These are phyloP conservation scores for Neofusicoccum sp. DNA, from an alignment of 2,329 filamentous ascomycete genomes.

Conservation along the genomic window DNA sequence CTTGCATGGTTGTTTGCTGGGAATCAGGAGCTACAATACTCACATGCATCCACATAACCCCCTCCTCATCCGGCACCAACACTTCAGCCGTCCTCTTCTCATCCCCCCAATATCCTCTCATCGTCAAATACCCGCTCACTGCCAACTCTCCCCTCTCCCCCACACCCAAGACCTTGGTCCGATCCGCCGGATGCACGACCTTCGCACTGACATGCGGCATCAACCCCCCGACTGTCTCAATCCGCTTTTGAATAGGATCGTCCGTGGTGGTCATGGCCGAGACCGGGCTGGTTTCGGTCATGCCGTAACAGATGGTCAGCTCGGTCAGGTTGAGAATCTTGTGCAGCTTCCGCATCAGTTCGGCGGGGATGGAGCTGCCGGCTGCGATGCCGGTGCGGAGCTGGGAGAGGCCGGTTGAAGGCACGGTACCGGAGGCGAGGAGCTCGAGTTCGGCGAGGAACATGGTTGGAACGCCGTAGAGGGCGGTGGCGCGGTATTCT, in stretches of 20 bases:
- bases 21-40: constrained; percentile 23
- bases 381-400: constrained; percentile 90
- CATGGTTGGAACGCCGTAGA: constrained; percentile 95
- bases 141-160: constrained; percentile 76
- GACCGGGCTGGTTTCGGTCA: constrained; percentile 85
- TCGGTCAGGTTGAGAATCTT: constrained; percentile 72
- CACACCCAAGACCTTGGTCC: constrained; percentile 57
- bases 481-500: constrained; percentile 62
- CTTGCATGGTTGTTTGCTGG: not conserved
- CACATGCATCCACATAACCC: constrained; percentile 74
- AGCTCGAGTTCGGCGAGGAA: constrained; percentile 84
- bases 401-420: constrained; percentile 55
- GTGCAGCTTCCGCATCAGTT: constrained; percentile 76
- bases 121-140: constrained; percentile 79
- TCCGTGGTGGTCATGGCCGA: constrained; percentile 74
- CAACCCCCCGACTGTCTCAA: constrained; percentile 72
- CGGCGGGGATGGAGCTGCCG: constrained; percentile 77
- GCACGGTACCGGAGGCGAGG: constrained; percentile 53
- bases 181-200: constrained; percentile 69
- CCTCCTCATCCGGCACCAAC: constrained; percentile 55
- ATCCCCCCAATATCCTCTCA: constrained; percentile 89
- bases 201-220: constrained; percentile 80
- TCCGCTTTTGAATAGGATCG: constrained; percentile 71
- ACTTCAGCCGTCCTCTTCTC: constrained; percentile 66
- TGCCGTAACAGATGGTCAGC: constrained; percentile 91